phyloP scores from a whole-genome alignment of 768 basidiomycete genomes.

The Mycena epipterygia region DNA sequence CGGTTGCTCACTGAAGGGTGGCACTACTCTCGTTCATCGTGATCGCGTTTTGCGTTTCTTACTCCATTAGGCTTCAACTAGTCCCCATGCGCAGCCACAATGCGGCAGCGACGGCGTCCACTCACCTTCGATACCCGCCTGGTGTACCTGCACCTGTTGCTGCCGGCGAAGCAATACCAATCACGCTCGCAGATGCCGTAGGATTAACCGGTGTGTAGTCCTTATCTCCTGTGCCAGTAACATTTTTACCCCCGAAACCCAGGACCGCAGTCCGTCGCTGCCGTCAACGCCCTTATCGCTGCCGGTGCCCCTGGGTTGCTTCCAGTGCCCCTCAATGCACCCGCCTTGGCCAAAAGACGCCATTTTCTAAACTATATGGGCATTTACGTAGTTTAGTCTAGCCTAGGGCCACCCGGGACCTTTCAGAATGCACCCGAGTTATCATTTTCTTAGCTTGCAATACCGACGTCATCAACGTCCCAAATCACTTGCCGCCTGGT shows the following conservation, averaged over 20 bases:
- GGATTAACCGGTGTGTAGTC: not conserved
- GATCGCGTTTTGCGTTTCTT: not conserved
- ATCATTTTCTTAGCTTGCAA: too few species aligned
- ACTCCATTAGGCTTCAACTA: not conserved
- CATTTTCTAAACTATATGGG: slow-evolving; percentile 1
- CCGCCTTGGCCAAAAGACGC: not conserved
- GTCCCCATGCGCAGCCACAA: not conserved
- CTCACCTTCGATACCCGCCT: slow-evolving; percentile 4
- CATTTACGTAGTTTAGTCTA: not conserved
- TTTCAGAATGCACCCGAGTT: too few species aligned
- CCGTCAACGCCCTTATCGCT: not conserved
- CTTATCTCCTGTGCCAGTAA: not conserved
- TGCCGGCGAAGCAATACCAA: not conserved
- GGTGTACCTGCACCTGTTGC: not conserved
- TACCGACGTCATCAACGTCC: too few species aligned
- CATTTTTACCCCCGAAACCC: not conserved
- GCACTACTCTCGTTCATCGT: not conserved
- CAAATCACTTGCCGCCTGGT: too few species aligned
- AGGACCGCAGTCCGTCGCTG: slow-evolving; percentile 1
- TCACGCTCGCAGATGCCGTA: not conserved
- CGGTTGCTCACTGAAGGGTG: not conserved
- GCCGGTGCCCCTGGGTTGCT: not conserved
- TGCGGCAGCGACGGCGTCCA: not conserved
- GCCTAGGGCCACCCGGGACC: too few species aligned
- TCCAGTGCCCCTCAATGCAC: not conserved